Base-by-base conservation (phyloP, 2,329 filamentous ascomycete genomes). In the Trichoderma endophyticum region DNA sequence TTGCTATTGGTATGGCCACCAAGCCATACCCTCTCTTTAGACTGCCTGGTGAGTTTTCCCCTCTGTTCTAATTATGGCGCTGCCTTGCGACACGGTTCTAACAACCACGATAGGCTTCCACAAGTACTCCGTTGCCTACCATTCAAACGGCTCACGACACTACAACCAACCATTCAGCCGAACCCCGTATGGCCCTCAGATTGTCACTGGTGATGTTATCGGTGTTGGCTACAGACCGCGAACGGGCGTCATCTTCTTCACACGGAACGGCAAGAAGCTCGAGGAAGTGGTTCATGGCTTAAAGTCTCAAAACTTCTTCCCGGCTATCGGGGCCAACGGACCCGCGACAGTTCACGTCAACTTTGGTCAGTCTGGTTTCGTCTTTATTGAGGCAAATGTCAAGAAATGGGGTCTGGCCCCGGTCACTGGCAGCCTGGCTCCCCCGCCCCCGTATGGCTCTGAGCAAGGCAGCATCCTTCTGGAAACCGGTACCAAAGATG, bases 351-450 rank as follows among this genome's bases (percentile, higher is more conserved):
- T 99, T 1, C 95, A 99, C 80, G 96, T 98, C 79, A 99, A 99
- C 81, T 97, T 99, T 80, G 96, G 96, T 8, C 96, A 99, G 81
- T 93, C 96, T 79, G 96, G 96, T 39, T 99, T 98, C 79, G 96
- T 99, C 63, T 99, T 98, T 79, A 98, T 99, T 77, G 96, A 99
- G 83, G 96, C 95, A 74, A 99, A 99, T 78, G 96, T 99, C 73
- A 99, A 99, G 89, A 99, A 98, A 86, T 99, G 96, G 96, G 96
- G 96, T 2, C 85, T 99, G 70, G 96, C 96, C 62, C 96, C 96
- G 6, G 97, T 97, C 88, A 98, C 94, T 1, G 96, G 96, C 72
- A 97, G 94, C 78, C 86, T 99, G 73, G 96, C 96, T 32, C 96
- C 96, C 18, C 96, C 96, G 57, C 96, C 96, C 65, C 96, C 96